Conservation (phyloP, 2,329 filamentous ascomycete genomes). For the Tetracladium maxilliforme region DNA sequence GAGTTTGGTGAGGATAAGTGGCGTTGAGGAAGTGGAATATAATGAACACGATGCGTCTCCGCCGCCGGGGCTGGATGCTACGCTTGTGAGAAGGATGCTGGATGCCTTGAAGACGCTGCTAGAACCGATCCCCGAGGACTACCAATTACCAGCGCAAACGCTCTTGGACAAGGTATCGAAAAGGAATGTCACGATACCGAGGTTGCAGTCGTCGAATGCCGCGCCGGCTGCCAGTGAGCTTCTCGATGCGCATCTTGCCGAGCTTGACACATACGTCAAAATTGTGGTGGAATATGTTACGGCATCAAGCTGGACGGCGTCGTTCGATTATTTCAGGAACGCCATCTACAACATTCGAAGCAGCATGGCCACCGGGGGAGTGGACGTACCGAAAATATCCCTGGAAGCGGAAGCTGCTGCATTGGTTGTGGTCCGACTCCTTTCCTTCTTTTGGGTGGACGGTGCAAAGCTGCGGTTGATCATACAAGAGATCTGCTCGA, state of each 20-base stretch:
- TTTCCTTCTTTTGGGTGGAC: conserved; percentile 52
- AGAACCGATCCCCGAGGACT: conserved; percentile 41
- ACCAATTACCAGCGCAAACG: conserved; percentile 36
- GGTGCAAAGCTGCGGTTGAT: conserved; percentile 42
- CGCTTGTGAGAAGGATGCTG: conserved; percentile 37
- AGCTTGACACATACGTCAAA: no score
- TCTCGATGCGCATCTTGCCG: no score
- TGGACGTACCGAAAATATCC: conserved; percentile 19
- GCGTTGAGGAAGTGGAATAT: conserved; percentile 1
- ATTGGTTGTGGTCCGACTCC: conserved; percentile 39
- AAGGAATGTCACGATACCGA: conserved; percentile 10
- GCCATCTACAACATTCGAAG: neutral
- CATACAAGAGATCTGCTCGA: conserved; percentile 51
- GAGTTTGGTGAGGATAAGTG: conserved; percentile 17
- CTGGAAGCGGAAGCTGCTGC: conserved; percentile 35
- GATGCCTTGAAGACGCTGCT: conserved; percentile 41
- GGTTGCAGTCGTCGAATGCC: conserved; percentile 7
- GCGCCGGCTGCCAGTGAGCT: no score
- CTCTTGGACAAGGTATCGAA: no score
- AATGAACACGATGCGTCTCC: neutral
- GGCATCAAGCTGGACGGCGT: conserved; percentile 45
- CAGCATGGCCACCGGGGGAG: no score
- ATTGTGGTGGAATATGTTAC: conserved; percentile 55
- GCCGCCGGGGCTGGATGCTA: conserved; percentile 23
- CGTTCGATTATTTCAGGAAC: conserved; percentile 36